Conservation (phyloP, 352 stramenopile genomes). For the Sclerospora graminicola region DNA sequence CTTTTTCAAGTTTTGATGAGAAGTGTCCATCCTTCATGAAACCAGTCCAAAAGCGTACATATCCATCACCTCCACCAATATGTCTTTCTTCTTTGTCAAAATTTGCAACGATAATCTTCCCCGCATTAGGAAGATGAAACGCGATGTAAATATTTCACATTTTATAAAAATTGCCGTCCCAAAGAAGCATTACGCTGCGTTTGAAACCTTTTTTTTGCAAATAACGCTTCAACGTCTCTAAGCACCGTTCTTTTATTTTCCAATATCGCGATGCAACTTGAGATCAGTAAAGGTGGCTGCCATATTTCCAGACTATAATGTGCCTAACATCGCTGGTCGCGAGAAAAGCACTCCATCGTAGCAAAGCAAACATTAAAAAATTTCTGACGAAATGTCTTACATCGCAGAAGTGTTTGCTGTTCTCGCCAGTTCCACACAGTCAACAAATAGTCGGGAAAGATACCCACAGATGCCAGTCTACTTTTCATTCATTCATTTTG, state of each 20-base stretch:
- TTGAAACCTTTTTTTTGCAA: too few relatives aligned
- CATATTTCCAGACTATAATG: conserved; percentile 95
- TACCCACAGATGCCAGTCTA: conserved; percentile 85
- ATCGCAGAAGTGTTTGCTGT: conserved; percentile 85
- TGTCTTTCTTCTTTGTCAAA: too few relatives aligned
- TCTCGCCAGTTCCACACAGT: conserved; percentile 90
- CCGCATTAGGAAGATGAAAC: too few relatives aligned
- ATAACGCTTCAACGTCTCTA: conserved; percentile 89
- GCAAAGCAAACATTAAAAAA: conserved; percentile 89
- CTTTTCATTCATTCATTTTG: too few relatives aligned
- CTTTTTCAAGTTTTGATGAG: too few relatives aligned
- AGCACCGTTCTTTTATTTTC: conserved; percentile 92
- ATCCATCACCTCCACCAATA: too few relatives aligned
- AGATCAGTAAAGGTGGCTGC: conserved; percentile 91
- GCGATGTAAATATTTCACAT: too few relatives aligned
- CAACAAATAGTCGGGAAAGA: conserved; percentile 83
- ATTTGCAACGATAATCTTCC: too few relatives aligned
- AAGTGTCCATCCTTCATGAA: too few relatives aligned
- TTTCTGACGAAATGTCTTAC: conserved; percentile 92
- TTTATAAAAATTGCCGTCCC: too few relatives aligned
- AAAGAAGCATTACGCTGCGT: too few relatives aligned
- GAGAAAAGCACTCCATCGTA: conserved; percentile 76
- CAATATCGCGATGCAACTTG: conserved; percentile 94
- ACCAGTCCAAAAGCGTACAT: too few relatives aligned
- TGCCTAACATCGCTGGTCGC: conserved; percentile 89